A percentile compares a stretch with the other conserved stretches of the same genome.
These are phyloP conservation scores for Apocynum venetum DNA, from an alignment of 257 asterid genomes.

Conservation along the genomic window DNA sequence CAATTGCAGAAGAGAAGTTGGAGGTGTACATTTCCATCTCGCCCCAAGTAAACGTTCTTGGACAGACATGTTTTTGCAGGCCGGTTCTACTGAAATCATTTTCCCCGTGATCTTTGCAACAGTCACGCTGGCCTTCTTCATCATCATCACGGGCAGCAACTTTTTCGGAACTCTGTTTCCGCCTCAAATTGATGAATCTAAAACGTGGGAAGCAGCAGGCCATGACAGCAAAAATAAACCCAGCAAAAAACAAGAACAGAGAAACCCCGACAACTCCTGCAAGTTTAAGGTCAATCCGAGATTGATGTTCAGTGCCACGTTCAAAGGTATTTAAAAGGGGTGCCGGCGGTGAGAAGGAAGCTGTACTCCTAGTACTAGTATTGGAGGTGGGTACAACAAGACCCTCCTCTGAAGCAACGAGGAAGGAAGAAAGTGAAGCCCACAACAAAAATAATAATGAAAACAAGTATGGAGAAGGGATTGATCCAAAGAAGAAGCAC, in stretches of 20 bases:
- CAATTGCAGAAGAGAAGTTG: slow-evolving; percentile 47
- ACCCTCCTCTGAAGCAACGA: slow-evolving; percentile 1
- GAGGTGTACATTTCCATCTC: slow-evolving; percentile 34
- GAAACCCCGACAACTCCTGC: not conserved
- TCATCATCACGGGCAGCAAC: slow-evolving; percentile 12
- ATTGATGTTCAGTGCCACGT: not conserved
- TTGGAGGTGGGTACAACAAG: not conserved
- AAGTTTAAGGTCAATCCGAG: not conserved
- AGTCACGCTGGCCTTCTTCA: not conserved
- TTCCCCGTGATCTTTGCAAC: not conserved
- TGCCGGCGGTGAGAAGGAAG: not conserved
- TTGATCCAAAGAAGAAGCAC: not conserved
- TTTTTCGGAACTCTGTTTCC: not conserved
- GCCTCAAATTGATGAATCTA: not conserved
- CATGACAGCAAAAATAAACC: slow-evolving; percentile 5
- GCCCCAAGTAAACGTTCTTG: slow-evolving; percentile 24
- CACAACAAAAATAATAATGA: not conserved
- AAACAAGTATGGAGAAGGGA: not conserved
- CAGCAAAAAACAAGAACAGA: slow-evolving; percentile 5
- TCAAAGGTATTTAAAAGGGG: not conserved
- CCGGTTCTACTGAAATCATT: not conserved
- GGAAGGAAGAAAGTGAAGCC: slow-evolving; percentile 15
- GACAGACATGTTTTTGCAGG: not conserved
- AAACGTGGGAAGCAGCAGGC: slow-evolving; percentile 16
- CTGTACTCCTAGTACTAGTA: not conserved